Base-by-base conservation (phyloP, 1,139 yeast genomes). In the Hansenula sp. region DNA sequence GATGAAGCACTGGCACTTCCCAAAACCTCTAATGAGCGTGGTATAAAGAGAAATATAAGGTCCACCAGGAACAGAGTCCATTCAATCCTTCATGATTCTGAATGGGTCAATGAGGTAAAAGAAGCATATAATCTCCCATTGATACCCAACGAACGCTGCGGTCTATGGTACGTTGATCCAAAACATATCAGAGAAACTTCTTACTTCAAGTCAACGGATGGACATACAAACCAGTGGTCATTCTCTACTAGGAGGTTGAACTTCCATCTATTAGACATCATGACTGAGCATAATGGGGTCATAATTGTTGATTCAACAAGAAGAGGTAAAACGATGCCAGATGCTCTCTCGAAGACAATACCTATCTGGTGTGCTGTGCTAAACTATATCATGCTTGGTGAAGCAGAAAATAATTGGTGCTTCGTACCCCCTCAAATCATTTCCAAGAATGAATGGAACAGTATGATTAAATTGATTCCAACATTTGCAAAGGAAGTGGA, bases 291-390 rank as follows among this genome's bases (percentile, higher is more conserved):
- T 33, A 59, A 65, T 9, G 89, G 90, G 0, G 51, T 80, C 0
- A 66, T 81, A 2, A 67, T 88, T n/a, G 83, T 89, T 1, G 96
- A 90, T 62, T 86, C 96, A 10, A 89, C 96, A 0, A 67, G 96
- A 50, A 69, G 89, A 42, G 96, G 96, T 2, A 90, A 89, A 57
- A 65, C 77, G 30, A 80, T 89, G 63, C 96, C 97, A 0, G 97
- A 90, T 63, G 86, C 96, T 0, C 65, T 88, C 10, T 82, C 89
- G 56, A 90, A 89, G 55, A 89, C 96, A 0, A 71, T 89, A 1
- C 96, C 96, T 0, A 84, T 87, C 3, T 90, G 97, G 97, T 86
- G 96, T 63, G 86, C 93, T 0, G 93, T 88, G 7, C 49, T 89
- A 25, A 86, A 85, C 57, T 63, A 65, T 30, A 66, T 81, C 0